A percentile compares a stretch with the other conserved stretches of the same genome.
Evolutionary conservation across 768 basidiomycete genomes (phyloP).

Genomic region (Russula ochroleuca): DNA sequence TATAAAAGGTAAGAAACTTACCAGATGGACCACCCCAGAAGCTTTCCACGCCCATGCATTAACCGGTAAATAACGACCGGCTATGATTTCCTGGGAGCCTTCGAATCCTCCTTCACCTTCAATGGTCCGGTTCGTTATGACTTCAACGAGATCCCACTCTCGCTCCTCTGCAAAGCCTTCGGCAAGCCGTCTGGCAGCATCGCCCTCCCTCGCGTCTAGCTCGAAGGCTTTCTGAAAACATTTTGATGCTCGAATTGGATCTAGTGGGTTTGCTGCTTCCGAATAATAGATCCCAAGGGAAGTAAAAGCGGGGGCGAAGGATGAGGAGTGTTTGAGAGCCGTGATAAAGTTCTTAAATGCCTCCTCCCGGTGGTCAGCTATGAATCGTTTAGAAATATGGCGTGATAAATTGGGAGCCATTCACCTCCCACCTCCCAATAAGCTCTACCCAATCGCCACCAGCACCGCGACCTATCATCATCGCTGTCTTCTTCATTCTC

Average conservation of each 20-base stretch:
- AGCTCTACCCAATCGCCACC: slow-evolving; percentile 81
- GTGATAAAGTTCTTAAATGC: slow-evolving; percentile 78
- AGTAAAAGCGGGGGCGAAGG: slow-evolving; percentile 89
- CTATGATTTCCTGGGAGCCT: slow-evolving; percentile 39
- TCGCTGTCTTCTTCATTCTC: slow-evolving; percentile 45
- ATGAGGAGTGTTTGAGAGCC: slow-evolving; percentile 66
- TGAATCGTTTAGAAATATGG: background rate
- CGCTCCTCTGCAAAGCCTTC: slow-evolving; percentile 87
- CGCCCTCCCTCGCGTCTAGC: slow-evolving; percentile 82
- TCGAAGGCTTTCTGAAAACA: slow-evolving; percentile 99
- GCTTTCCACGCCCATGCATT: slow-evolving; percentile 99
- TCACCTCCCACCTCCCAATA: slow-evolving; percentile 62
- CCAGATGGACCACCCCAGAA: slow-evolving; percentile 84
- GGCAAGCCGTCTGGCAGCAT: slow-evolving; percentile 79
- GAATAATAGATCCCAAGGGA: slow-evolving; percentile 89
- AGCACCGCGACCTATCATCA: slow-evolving; percentile 66
- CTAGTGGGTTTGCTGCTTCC: slow-evolving; percentile 63
- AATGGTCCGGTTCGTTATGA: slow-evolving; percentile 88
- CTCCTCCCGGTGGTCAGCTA: slow-evolving; percentile 51
- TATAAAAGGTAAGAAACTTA: slow-evolving; percentile 37
- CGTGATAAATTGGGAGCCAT: background rate
- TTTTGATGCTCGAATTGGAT: slow-evolving; percentile 81
- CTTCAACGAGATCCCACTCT: slow-evolving; percentile 95
- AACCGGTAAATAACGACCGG: slow-evolving; percentile 56
- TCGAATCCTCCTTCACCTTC: slow-evolving; percentile 84